phyloP scores from a whole-genome alignment of 2,329 filamentous ascomycete genomes.

The Elsinoe arachidis region DNA sequence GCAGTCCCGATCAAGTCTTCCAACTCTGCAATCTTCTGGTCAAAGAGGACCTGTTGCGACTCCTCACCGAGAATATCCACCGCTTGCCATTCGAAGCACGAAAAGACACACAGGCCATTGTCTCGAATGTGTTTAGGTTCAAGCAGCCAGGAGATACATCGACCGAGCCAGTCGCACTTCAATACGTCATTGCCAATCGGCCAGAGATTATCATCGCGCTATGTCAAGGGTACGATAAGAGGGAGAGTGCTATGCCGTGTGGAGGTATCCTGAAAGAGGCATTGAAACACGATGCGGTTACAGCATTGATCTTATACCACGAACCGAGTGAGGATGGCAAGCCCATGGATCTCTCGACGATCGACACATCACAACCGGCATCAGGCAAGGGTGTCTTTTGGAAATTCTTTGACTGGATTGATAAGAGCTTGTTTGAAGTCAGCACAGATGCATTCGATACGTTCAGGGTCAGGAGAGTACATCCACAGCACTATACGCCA shows the following conservation, averaged over 20 bases:
- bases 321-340: constrained; percentile 67
- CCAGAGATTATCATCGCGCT: constrained; percentile 82
- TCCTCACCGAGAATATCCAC: constrained; percentile 73
- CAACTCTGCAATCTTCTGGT: constrained; percentile 77
- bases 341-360: constrained; percentile 65
- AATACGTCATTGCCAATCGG: constrained; percentile 77
- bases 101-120: constrained; percentile 91
- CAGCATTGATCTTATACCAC: constrained; percentile 86
- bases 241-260: constrained; percentile 84
- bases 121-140: constrained; percentile 90
- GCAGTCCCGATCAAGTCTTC: constrained; percentile 77
- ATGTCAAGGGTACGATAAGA: constrained; percentile 81
- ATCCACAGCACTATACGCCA: background rate
- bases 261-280: constrained; percentile 84
- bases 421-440: constrained; percentile 92
- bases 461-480: constrained; percentile 61
- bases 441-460: constrained; percentile 96
- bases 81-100: constrained; percentile 88
- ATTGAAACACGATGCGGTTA: constrained; percentile 81
- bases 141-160: constrained; percentile 58
- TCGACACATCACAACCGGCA: constrained; percentile 67
- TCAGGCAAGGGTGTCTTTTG: constrained; percentile 84
- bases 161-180: constrained; percentile 72
- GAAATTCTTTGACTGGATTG: constrained; percentile 96
- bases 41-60: constrained; percentile 78